Evolutionary conservation across 2,329 filamentous ascomycete genomes (phyloP).

Genomic region (Davidsoniella neocaledoniae): DNA sequence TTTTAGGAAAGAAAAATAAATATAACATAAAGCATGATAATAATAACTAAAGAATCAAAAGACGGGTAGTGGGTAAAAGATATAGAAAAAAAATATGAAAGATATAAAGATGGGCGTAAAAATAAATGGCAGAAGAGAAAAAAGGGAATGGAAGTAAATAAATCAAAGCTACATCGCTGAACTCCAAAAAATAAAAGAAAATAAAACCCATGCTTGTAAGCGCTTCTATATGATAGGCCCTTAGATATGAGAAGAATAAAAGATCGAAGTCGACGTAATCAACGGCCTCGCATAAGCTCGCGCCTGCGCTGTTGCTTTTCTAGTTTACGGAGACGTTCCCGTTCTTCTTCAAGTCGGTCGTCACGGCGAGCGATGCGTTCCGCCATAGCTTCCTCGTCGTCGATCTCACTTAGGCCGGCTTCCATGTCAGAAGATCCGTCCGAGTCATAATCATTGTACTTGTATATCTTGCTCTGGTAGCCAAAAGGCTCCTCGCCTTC

Average conservation of each 20-base stretch:
- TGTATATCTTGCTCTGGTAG: slow-evolving; percentile 4
- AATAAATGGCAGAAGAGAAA: neutral
- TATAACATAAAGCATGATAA: neutral
- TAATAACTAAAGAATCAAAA: neutral
- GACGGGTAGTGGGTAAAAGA: neutral
- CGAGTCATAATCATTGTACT: slow-evolving; percentile 37
- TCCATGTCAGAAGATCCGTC: slow-evolving; percentile 65
- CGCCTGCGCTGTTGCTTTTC: slow-evolving; percentile 43
- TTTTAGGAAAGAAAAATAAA: neutral
- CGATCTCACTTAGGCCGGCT: slow-evolving; percentile 56
- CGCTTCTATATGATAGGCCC: neutral
- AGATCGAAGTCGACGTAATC: neutral
- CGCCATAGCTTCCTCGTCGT: slow-evolving; percentile 50
- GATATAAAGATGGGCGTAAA: neutral
- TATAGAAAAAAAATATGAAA: neutral
- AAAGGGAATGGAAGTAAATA: neutral
- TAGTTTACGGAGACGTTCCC: slow-evolving; percentile 43
- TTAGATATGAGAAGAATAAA: slow-evolving; percentile 2
- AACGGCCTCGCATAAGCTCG: slow-evolving; percentile 16
- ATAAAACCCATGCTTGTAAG: slow-evolving; percentile 3
- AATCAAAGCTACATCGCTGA: neutral
- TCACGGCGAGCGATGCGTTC: slow-evolving; percentile 47
- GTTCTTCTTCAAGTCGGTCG: slow-evolving; percentile 45
- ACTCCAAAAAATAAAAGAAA: neutral
- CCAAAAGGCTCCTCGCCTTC: slow-evolving; percentile 24